Evolutionary conservation across 352 stramenopile species (phyloP), one percentile per base, ranked within the genome.

Genomic region (Globisporangium rhizosaccharum): DNA sequence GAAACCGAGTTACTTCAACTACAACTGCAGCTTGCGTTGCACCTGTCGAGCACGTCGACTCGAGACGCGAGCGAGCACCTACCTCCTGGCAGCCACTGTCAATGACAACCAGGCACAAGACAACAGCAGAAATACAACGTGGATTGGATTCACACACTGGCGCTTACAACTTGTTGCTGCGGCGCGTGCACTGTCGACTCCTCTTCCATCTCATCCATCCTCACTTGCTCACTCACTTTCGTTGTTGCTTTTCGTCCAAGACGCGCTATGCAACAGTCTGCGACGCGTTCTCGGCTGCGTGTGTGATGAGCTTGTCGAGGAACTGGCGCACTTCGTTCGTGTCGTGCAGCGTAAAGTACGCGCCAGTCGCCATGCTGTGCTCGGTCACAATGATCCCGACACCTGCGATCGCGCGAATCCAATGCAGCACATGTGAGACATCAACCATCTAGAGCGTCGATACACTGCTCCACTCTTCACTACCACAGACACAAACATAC

Each of bases 381-480:
- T 94, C 84, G 2, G 82, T 90, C 18, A 94, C 84, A 37, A 91
- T 66, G 57, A 94, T 94, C n/a, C 82, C 84, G n/a, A 87, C 81
- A 10, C 84, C 73, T 83, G 20, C 7, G 42, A 11, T 18, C 25
- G 11, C n/a, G 45, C 33, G 9, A 7, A 47, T 45, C 18, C 36
- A 63, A 0, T 25, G 3, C 11, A 33, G 10, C 9, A 20, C 26
- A 30, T 45, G 50, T 6, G 8, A 53, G n/a, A 51, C 20, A 41
- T 0, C 10, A 53, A 0, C 10, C 23, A 3, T 25, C 7, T 49
- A 0, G 14, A 11, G 6, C 63, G 41, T 36, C 30, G 30, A 23
- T 23, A 23, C 23, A 23, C 23, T 23, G 23, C 23, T 23, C 23
- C 23, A 23, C 23, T 23, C 23, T 23, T 23, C 23, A 23, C 23